These are phyloP conservation scores for Barnettozyma botsteinii DNA, from an alignment of 805 yeast genomes.

Conservation along the genomic window DNA sequence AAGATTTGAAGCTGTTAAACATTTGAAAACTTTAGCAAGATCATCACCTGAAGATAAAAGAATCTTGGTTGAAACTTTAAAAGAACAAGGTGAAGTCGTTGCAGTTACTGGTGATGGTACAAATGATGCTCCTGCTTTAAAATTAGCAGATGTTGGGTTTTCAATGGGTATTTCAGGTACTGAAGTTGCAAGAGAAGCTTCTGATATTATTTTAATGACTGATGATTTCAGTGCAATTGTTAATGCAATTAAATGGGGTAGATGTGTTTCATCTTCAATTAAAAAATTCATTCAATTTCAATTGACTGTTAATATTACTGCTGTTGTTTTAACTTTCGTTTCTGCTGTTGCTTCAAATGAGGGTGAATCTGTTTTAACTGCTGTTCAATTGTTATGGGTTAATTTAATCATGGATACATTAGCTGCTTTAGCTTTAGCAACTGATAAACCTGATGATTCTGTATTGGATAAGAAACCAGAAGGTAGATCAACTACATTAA, in stretches of 20 bases:
- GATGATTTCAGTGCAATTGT: constrained; percentile 94
- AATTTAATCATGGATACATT: constrained; percentile 97
- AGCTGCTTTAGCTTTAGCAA: constrained; percentile 95
- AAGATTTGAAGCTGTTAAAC: constrained; percentile 59
- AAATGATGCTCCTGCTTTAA: constrained; percentile 96
- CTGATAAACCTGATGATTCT: constrained; percentile 89
- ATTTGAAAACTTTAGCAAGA: constrained; percentile 80
- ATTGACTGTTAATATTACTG: constrained; percentile 92
- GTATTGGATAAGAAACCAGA: constrained; percentile 78
- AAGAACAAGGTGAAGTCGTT: constrained; percentile 82
- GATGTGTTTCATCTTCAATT: constrained; percentile 92
- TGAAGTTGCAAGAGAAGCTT: constrained; percentile 97
- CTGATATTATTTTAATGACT: constrained; percentile 86
- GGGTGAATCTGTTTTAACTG: constrained; percentile 85
- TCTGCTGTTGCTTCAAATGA: constrained; percentile 82
- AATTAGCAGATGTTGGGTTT: constrained; percentile 95
- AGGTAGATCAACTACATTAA: constrained; percentile 72
- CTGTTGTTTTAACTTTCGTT: constrained; percentile 89
- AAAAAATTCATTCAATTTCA: constrained; percentile 96
- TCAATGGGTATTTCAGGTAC: constrained; percentile 99
- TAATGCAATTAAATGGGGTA: constrained; percentile 97
- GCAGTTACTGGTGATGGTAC: constrained; percentile 99
- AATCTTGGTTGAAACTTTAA: constrained; percentile 73
- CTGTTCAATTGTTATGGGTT: constrained; percentile 96
- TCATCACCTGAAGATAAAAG: constrained; percentile 96